Percentiles rank a stretch among this genome's conserved stretches.
phyloP scores from a whole-genome alignment of 371 early-diverging fungal species.

The Lichtheimia corymbifera region DNA sequence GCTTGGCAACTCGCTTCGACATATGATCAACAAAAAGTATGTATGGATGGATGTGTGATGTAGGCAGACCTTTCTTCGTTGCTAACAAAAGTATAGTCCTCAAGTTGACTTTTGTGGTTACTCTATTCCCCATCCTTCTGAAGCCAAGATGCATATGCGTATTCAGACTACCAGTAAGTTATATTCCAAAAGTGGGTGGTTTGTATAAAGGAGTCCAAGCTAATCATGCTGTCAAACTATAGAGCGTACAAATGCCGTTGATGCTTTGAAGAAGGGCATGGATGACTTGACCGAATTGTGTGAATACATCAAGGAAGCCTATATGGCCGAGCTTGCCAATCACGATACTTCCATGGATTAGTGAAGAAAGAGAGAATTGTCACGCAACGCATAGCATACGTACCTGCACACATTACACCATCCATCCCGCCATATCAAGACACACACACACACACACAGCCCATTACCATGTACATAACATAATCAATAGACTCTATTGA shows the following conservation, averaged over 20 bases:
- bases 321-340: conserved; percentile 58
- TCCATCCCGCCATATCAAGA: too few relatives aligned
- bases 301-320: conserved; percentile 61
- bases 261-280: conserved; percentile 86
- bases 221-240: not conserved
- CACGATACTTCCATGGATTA: conserved; percentile 18
- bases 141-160: conserved; percentile 89
- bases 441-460: too few relatives aligned
- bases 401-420: too few relatives aligned
- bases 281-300: conserved; percentile 78
- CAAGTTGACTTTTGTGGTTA: conserved; percentile 97
- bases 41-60: conserved; percentile 9
- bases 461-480: too few relatives aligned
- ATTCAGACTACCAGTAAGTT: conserved; percentile 86
- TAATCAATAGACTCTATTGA: too few relatives aligned
- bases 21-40: conserved; percentile 93
- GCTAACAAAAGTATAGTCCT: conserved; percentile 50
- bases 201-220: not conserved
- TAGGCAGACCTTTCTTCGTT: not conserved
- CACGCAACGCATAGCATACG: too few relatives aligned
- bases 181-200: not conserved
- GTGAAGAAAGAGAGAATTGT: not conserved
- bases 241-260: conserved; percentile 79
- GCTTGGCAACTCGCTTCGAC: conserved; percentile 91
- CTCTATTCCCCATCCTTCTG: conserved; percentile 99